A percentile compares a stretch with the other conserved stretches of the same genome.
Conservation (phyloP, 2,329 filamentous ascomycete genomes). For the Penicillium oxalicum region DNA sequence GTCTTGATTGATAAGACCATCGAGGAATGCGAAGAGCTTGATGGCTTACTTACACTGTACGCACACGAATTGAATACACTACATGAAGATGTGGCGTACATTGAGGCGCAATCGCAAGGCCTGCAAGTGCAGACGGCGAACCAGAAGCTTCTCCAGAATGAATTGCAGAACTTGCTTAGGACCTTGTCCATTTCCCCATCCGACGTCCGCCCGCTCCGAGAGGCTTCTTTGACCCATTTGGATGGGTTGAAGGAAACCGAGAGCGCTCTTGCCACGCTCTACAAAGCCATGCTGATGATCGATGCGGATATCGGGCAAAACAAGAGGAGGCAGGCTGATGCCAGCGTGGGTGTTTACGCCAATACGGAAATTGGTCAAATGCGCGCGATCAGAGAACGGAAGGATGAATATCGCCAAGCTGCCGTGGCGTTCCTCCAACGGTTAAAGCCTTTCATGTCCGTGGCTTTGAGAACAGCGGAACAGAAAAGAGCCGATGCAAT, state of each 20-base stretch:
- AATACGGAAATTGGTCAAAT: constrained; percentile 76
- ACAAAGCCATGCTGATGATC: constrained; percentile 89
- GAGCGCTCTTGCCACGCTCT: constrained; percentile 68
- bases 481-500: constrained; percentile 62
- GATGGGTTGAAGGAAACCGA: constrained; percentile 74
- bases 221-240: constrained; percentile 65
- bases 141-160: constrained; percentile 85
- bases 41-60: constrained; percentile 89
- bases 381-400: constrained; percentile 91
- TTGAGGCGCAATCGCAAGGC: constrained; percentile 94
- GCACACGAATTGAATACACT: constrained; percentile 90
- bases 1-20: constrained; percentile 83
- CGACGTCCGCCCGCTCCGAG: constrained; percentile 67
- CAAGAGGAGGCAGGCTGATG: constrained; percentile 45
- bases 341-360: constrained; percentile 53
- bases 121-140: constrained; percentile 96
- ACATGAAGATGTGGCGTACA: constrained; percentile 92
- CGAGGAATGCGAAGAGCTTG: constrained; percentile 89
- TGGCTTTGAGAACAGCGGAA: constrained; percentile 71
- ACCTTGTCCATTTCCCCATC: constrained; percentile 79
- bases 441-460: constrained; percentile 73
- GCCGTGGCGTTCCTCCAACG: constrained; percentile 70
- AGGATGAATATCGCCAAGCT: constrained; percentile 76
- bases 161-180: constrained; percentile 80
- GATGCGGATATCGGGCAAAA: constrained; percentile 67